Percentiles rank a stretch among this genome's conserved stretches.
Evolutionary conservation across 1,284 basidiomycete species (phyloP).

Genomic region (Fomitopsis pinicola): DNA sequence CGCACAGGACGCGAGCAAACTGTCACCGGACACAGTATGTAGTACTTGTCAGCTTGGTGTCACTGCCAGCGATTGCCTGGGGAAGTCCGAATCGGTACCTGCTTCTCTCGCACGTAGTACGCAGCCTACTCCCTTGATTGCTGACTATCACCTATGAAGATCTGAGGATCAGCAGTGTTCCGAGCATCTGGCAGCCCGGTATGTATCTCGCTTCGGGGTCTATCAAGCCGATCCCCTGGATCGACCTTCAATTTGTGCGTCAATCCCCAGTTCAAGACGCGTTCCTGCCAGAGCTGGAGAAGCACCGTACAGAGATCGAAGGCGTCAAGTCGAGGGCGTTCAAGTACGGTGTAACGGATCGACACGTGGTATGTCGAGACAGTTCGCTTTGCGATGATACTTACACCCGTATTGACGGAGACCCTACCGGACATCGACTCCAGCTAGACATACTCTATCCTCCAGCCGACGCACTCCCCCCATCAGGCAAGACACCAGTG

Average conservation of each 20-base stretch:
- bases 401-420: no score
- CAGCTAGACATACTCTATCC: slow-evolving; percentile 61
- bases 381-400: no score
- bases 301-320: slow-evolving; percentile 36
- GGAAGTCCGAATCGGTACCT: no score
- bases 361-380: slow-evolving; percentile 14
- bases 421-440: no score
- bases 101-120: no score
- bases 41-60: no score
- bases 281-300: slow-evolving; percentile 41
- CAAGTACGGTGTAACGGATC: slow-evolving; percentile 45
- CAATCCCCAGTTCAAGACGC: slow-evolving; percentile 21
- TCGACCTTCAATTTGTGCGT: neutral
- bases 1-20: no score
- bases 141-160: no score
- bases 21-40: no score
- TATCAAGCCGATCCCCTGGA: neutral
- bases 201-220: neutral
- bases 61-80: no score
- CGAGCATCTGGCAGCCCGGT: neutral
- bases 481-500: slow-evolving; percentile 37
- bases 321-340: slow-evolving; percentile 45
- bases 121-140: no score
- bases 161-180: neutral
- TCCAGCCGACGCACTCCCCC: slow-evolving; percentile 12